These are phyloP conservation scores for Allium cepa DNA, from an alignment of 106 monocot species.

Conservation along the genomic window DNA sequence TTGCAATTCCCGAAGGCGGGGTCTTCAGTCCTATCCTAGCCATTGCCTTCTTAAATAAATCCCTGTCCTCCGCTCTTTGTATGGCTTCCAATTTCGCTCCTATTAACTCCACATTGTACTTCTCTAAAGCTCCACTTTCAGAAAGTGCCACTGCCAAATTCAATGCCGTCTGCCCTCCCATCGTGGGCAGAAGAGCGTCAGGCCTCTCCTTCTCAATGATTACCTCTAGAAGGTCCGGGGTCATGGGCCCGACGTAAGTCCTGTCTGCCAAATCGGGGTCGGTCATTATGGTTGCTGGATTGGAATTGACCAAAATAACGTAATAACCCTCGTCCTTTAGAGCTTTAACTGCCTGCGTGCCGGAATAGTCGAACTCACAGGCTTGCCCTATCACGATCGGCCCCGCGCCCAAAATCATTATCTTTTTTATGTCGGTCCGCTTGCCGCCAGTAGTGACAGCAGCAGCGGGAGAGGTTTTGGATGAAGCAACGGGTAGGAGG, in stretches of 20 bases:
- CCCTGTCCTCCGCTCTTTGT: conserved; percentile 72
- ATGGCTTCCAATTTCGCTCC: conserved; percentile 90
- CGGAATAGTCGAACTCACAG: conserved; percentile 98
- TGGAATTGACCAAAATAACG: conserved; percentile 94
- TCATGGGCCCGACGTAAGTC: conserved; percentile 95
- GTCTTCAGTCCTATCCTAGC: conserved; percentile 79
- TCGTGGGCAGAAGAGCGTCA: conserved; percentile 89
- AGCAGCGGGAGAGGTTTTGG: conserved; percentile 1
- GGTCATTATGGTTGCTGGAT: conserved; percentile 99
- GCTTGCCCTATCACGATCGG: conserved; percentile 98
- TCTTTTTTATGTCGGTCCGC: conserved; percentile 92
- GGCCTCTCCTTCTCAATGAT: conserved; percentile 72
- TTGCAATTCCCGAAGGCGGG: conserved; percentile 92
- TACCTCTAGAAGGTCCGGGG: conserved; percentile 70
- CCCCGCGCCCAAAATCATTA: conserved; percentile 90
- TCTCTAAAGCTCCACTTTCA: conserved; percentile 64
- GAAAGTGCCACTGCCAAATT: conserved; percentile 89
- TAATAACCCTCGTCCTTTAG: conserved; percentile 89
- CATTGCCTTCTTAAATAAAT: conserved; percentile 92
- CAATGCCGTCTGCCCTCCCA: conserved; percentile 99
- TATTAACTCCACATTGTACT: conserved; percentile 64
- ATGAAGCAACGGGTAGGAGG: not conserved
- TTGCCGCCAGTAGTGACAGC: conserved; percentile 25
- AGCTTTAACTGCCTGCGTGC: conserved; percentile 95
- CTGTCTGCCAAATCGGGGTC: conserved; percentile 78